phyloP scores from a whole-genome alignment of 2,329 filamentous ascomycete species.

The Exophiala sp. region DNA sequence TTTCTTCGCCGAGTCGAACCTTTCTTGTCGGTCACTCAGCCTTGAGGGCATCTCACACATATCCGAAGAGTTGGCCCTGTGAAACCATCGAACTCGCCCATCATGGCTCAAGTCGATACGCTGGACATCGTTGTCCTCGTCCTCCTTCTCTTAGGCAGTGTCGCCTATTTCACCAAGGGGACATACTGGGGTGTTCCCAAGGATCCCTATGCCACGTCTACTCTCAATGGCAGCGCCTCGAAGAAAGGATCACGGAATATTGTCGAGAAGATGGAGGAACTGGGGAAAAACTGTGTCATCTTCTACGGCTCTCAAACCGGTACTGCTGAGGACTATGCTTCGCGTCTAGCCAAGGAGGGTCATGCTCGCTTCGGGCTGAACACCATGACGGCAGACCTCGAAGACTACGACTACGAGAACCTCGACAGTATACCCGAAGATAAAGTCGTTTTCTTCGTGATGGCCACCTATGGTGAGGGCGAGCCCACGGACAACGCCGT shows the following conservation, averaged over 20 bases:
- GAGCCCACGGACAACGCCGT: conserved; percentile 98
- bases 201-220: conserved; percentile 76
- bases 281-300: conserved; percentile 92
- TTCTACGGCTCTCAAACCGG: conserved; percentile 99
- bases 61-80: too few species aligned
- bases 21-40: background rate
- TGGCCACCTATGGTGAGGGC: conserved; percentile 96
- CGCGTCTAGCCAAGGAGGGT: conserved; percentile 91
- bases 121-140: conserved; percentile 89
- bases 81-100: conserved; percentile 5
- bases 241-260: conserved; percentile 85
- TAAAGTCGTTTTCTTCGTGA: conserved; percentile 88
- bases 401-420: conserved; percentile 96
- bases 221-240: conserved; percentile 61
- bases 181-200: conserved; percentile 84
- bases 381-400: conserved; percentile 96
- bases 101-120: conserved; percentile 93
- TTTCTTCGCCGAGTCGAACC: background rate
- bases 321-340: conserved; percentile 97
- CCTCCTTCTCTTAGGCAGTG: conserved; percentile 73
- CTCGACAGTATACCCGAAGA: conserved; percentile 82
- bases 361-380: conserved; percentile 93
- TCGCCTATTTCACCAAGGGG: conserved; percentile 97
- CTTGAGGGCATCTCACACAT: too few species aligned
- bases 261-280: conserved; percentile 91